These are phyloP conservation scores for Lantana camara DNA, from an alignment of 257 asterid genomes.

Conservation along the genomic window DNA sequence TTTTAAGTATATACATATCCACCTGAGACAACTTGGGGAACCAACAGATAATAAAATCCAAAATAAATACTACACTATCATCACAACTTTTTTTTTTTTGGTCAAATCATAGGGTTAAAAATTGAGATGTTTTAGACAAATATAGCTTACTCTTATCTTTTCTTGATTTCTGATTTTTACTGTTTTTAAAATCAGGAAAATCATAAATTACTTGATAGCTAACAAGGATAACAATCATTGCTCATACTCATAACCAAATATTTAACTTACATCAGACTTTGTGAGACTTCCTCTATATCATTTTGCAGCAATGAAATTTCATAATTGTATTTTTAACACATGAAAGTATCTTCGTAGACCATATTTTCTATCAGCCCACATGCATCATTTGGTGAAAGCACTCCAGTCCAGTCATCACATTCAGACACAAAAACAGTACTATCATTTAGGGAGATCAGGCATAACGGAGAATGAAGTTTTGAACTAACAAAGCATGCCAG, in stretches of 20 bases:
- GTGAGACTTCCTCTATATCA: neutral
- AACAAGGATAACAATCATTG: neutral
- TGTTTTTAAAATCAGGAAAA: neutral
- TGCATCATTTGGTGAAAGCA: too few species aligned
- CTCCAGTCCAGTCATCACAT: too few species aligned
- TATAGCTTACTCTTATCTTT: neutral
- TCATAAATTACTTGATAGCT: neutral
- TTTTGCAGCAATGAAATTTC: too few species aligned
- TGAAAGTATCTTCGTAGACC: neutral
- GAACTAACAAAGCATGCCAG: neutral
- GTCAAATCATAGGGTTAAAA: too few species aligned
- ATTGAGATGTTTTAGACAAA: too few species aligned
- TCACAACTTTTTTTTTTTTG: too few species aligned
- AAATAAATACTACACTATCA: too few species aligned
- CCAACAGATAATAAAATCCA: neutral
- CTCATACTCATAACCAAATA: neutral
- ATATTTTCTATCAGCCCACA: neutral
- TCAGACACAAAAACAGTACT: neutral
- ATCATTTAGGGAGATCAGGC: neutral
- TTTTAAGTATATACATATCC: neutral
- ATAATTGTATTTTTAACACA: neutral
- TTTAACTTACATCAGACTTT: neutral
- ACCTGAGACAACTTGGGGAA: neutral
- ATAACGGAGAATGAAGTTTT: neutral
- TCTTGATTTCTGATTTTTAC: too few species aligned